Conservation (phyloP, 768 basidiomycete species). For the Dacryopinax spathularia region DNA sequence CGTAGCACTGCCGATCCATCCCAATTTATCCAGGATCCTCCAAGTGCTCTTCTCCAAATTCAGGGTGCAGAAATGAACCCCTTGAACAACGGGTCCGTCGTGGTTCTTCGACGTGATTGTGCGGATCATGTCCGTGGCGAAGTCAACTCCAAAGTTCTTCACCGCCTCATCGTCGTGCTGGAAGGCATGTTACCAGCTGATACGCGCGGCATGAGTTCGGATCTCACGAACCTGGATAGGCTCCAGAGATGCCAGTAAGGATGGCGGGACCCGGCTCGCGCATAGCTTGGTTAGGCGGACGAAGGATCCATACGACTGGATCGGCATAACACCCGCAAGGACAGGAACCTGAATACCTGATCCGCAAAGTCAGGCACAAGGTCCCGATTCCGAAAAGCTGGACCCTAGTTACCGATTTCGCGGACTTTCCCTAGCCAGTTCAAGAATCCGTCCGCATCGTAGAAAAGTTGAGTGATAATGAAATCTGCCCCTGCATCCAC, state of each 20-base stretch:
- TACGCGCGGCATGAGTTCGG: background rate
- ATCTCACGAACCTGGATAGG: constrained; percentile 50
- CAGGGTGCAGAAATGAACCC: constrained; percentile 89
- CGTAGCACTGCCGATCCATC: constrained; percentile 36
- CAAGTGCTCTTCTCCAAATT: constrained; percentile 95
- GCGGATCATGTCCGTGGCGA: constrained; percentile 69
- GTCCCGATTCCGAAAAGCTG: background rate
- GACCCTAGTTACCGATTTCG: constrained; percentile 41
- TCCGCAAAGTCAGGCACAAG: constrained; percentile 9
- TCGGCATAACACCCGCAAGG: constrained; percentile 94
- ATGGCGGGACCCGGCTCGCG: constrained; percentile 56
- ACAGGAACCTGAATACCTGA: constrained; percentile 80
- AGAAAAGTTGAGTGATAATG: constrained; percentile 92
- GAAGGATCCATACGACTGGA: constrained; percentile 92
- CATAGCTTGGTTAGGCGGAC: constrained; percentile 80
- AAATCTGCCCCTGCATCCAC: constrained; percentile 92
- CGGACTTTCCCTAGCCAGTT: constrained; percentile 63
- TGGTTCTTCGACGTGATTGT: constrained; percentile 41
- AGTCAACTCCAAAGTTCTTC: constrained; percentile 82
- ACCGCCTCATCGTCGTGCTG: constrained; percentile 88
- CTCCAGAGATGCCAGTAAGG: constrained; percentile 51
- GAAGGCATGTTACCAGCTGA: background rate
- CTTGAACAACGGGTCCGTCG: constrained; percentile 29
- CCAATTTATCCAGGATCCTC: constrained; percentile 62
- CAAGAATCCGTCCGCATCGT: constrained; percentile 80